A percentile compares a stretch with the other conserved stretches of the same genome.
Evolutionary conservation across 352 stramenopile species (phyloP).

Genomic region (Phytophthora litchii): DNA sequence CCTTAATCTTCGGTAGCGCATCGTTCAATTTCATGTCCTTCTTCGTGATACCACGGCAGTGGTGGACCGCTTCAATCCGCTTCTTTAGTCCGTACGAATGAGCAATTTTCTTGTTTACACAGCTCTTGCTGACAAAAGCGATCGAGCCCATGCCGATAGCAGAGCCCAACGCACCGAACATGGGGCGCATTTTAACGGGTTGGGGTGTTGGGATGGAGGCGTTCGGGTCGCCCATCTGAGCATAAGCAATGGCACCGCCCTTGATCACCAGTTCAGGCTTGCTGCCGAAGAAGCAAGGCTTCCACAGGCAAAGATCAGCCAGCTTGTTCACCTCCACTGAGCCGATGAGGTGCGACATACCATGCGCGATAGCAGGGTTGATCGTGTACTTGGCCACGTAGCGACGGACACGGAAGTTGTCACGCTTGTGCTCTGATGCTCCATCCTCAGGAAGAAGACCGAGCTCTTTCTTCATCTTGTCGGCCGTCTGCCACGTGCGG

Average conservation of each 20-base stretch:
- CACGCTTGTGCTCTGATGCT: slow-evolving; percentile 53
- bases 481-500: slow-evolving; percentile 97
- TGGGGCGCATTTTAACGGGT: slow-evolving; percentile 95
- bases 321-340: slow-evolving; percentile 94
- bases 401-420: slow-evolving; percentile 96
- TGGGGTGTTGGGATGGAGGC: slow-evolving; percentile 96
- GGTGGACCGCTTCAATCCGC: slow-evolving; percentile 78
- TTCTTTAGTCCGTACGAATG: slow-evolving; percentile 89
- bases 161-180: slow-evolving; percentile 88
- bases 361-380: slow-evolving; percentile 97
- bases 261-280: slow-evolving; percentile 98
- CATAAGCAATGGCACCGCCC: slow-evolving; percentile 93
- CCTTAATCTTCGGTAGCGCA: slow-evolving; percentile 91
- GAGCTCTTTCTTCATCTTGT: slow-evolving; percentile 97
- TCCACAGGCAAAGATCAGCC: slow-evolving; percentile 96
- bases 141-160: slow-evolving; percentile 74
- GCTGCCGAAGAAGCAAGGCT: slow-evolving; percentile 94
- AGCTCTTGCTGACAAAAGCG: slow-evolving; percentile 91
- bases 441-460: slow-evolving; percentile 90
- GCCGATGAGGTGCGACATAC: slow-evolving; percentile 95
- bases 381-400: slow-evolving; percentile 99
- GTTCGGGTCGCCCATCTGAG: slow-evolving; percentile 98
- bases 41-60: slow-evolving; percentile 91
- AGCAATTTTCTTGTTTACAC: slow-evolving; percentile 70
- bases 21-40: slow-evolving; percentile 98